Percentiles rank a stretch among this genome's conserved stretches.
phyloP scores from a whole-genome alignment of 441 rosid genomes.

The Cnidoscolus chayamansa region DNA sequence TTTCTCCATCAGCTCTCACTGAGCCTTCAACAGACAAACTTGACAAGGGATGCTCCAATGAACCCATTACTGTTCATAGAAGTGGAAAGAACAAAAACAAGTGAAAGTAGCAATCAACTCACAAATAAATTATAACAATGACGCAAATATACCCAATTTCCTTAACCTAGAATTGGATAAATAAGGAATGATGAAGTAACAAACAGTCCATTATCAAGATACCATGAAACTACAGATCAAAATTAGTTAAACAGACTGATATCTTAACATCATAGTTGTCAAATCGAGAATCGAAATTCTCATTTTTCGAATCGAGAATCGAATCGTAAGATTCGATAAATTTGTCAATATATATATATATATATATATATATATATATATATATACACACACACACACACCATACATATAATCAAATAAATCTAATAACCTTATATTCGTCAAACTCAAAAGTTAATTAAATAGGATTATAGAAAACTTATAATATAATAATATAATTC shows the following conservation, averaged over 20 bases:
- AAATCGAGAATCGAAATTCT: too few relatives aligned
- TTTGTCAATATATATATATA: too few relatives aligned
- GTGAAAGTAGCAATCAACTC: slow-evolving; percentile 19
- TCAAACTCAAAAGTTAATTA: too few relatives aligned
- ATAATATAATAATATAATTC: too few relatives aligned
- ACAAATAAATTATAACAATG: slow-evolving; percentile 13
- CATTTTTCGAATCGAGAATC: too few relatives aligned
- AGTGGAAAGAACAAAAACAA: slow-evolving; percentile 25
- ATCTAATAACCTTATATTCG: too few relatives aligned
- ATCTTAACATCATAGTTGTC: too few relatives aligned
- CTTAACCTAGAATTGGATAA: slow-evolving; percentile 9
- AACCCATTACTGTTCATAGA: slow-evolving; percentile 82
- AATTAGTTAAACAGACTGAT: not conserved
- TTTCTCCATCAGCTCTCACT: slow-evolving; percentile 85
- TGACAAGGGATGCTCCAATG: slow-evolving; percentile 88
- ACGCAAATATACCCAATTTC: slow-evolving; percentile 12
- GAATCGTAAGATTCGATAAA: too few relatives aligned
- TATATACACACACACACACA: too few relatives aligned
- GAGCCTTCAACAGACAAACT: slow-evolving; percentile 76
- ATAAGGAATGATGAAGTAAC: not conserved
- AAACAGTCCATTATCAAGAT: not conserved
- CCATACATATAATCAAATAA: too few relatives aligned
- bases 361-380: too few relatives aligned
- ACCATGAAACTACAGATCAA: not conserved
- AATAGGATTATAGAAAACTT: too few relatives aligned